Evolutionary conservation across 1,284 basidiomycete species (phyloP), one percentile per base, ranked within the genome.

Genomic region (Malassezia sympodialis): DNA sequence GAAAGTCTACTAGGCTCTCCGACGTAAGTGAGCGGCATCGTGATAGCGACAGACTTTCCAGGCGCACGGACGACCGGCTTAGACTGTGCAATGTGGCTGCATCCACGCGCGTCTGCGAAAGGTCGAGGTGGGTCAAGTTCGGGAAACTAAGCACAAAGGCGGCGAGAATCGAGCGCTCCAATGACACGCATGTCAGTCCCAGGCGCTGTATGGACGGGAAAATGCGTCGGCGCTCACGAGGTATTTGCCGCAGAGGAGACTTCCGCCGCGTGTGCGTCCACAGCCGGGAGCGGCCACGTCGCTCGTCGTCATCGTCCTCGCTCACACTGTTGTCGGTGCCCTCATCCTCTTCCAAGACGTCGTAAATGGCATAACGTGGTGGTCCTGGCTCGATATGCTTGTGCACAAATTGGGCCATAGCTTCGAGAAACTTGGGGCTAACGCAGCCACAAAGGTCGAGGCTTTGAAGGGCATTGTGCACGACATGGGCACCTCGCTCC

Each of bases 391-490:
- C 57, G 17, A 90, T 77, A 76, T 87, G 82, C 44, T 80, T 81
- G 52, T 82, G 79, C 58, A 90, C 88, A 70, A 96, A 91, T 55
- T 87, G 84, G 32, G 81, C 80, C 63, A 94, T 81, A 0, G 87
- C 88, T 60, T 84, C 82, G 55, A 87, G 84, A 68, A 96, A 96
- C 6, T 86, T 84, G 17, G 82, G 82, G 69, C 88, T 90, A 70
- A 96, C 86, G 74, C 93, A 96, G 63, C 90, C 91, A 19, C 90
- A 96, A 49, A 96, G 77, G 73, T 98, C 93, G 32, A 94, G 79
- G 2, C 90, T 89, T 73, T 90, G 84, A 6, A 98, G 79, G 53
- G 66, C 64, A 54, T 66, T 69, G 52, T 68, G 65, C 19, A 62
- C 53, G 4, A 54, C 59, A 28, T 14, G 30, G 19, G 43, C 56